Percentiles rank a stretch among this genome's conserved stretches.
Evolutionary conservation across 202 grass and related monocot species (phyloP).

Genomic region (Panicum virgatum): DNA sequence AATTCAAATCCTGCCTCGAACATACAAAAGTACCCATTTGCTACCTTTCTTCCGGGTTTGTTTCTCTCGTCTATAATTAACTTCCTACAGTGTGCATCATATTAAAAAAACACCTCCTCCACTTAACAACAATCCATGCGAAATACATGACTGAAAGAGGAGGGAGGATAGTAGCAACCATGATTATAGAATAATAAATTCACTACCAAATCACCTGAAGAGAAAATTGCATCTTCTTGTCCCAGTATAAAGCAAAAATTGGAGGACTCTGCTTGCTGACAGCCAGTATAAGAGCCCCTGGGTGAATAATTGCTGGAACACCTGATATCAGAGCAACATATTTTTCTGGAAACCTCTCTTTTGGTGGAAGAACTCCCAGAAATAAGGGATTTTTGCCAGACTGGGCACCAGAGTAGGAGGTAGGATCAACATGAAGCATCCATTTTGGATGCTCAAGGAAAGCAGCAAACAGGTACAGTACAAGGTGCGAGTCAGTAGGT

Average conservation of each 20-base stretch:
- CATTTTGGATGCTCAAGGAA: conserved; percentile 98
- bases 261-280: conserved; percentile 85
- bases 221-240: conserved; percentile 95
- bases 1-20: background rate
- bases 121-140: conserved; percentile 5
- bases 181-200: background rate
- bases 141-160: background rate
- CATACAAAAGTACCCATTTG: background rate
- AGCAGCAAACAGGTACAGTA: conserved; percentile 90
- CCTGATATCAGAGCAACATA: conserved; percentile 94
- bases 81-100: background rate
- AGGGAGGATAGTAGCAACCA: background rate
- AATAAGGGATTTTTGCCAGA: conserved; percentile 98
- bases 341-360: conserved; percentile 96
- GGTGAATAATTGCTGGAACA: conserved; percentile 82
- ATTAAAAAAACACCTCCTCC: background rate
- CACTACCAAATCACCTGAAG: conserved; percentile 70
- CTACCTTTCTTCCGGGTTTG: conserved; percentile 26
- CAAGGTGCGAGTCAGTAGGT: conserved; percentile 82
- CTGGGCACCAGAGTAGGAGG: conserved; percentile 87
- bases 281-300: conserved; percentile 82
- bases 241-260: conserved; percentile 87
- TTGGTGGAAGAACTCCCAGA: conserved; percentile 91
- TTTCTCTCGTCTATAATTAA: conserved; percentile 12
- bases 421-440: conserved; percentile 95